phyloP scores from a whole-genome alignment of 2,329 filamentous ascomycete genomes.

The Anisogramma anomala region DNA sequence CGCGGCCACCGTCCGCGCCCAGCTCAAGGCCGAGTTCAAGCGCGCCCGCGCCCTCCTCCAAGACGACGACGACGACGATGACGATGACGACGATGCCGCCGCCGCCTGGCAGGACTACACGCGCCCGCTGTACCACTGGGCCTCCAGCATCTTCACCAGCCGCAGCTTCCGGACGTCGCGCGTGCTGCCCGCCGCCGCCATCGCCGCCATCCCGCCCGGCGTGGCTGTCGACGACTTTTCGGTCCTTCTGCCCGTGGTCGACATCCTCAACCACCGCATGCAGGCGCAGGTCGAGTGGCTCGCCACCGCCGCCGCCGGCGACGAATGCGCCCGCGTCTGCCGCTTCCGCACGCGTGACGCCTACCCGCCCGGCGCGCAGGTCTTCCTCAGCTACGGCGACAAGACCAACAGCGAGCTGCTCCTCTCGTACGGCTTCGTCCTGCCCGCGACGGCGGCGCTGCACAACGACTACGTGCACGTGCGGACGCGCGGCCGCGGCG shows the following conservation, averaged over 20 bases:
- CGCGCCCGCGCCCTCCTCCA: constrained; percentile 29
- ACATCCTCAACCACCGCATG: constrained; percentile 61
- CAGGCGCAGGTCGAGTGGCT: constrained; percentile 47
- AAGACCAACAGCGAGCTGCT: constrained; percentile 65
- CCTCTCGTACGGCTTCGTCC: constrained; percentile 50
- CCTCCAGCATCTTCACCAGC: constrained; percentile 52
- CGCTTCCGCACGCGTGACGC: constrained; percentile 30
- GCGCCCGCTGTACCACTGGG: constrained; percentile 48
- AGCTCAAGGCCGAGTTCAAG: constrained; percentile 35
- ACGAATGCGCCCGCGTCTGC: constrained; percentile 28
- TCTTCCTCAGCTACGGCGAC: constrained; percentile 61
- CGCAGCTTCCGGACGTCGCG: constrained; percentile 52
- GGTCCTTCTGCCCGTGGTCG: constrained; percentile 57
- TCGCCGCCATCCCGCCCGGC: constrained; percentile 22
- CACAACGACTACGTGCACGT: constrained; percentile 52
- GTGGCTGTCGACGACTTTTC: constrained; percentile 49
- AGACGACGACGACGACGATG: constrained; percentile 18
- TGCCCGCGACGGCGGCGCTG: constrained; percentile 34
- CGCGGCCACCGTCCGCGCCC: constrained; percentile 34
- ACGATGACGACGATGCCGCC: constrained; percentile 18
- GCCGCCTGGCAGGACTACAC: constrained; percentile 28
- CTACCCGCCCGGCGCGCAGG: constrained; percentile 41
- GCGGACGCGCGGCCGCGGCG: constrained; percentile 30
- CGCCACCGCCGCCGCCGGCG: constrained; percentile 24
- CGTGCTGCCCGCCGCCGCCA: constrained; percentile 32